A percentile compares a stretch with the other conserved stretches of the same genome.
phyloP scores from a whole-genome alignment of 768 basidiomycete species.

The Leccinum disarticulatum region DNA sequence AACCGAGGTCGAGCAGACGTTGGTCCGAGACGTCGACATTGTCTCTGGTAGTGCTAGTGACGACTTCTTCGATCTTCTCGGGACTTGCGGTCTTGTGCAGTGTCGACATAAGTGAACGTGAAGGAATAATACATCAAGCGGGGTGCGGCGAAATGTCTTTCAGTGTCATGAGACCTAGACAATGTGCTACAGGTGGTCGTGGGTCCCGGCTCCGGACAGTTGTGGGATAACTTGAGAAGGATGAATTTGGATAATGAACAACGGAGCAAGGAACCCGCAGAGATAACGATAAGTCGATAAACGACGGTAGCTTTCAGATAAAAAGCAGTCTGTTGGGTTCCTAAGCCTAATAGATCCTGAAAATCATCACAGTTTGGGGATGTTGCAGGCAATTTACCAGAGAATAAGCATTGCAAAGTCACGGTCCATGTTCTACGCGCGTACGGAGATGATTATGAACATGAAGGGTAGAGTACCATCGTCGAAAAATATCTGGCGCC shows the following conservation, averaged over 20 bases:
- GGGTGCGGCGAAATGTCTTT: background rate
- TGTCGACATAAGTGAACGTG: constrained; percentile 8
- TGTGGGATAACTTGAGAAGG: constrained; percentile 5
- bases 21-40: constrained; percentile 32
- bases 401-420: constrained; percentile 2
- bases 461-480: constrained; percentile 9
- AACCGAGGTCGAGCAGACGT: constrained; percentile 51
- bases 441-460: constrained; percentile 14
- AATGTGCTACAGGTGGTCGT: constrained; percentile 5
- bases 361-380: background rate
- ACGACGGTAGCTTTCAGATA: constrained; percentile 1
- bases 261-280: background rate
- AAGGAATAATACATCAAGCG: background rate
- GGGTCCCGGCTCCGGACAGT: background rate
- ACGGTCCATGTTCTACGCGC: constrained; percentile 4
- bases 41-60: background rate
- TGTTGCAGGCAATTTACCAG: background rate
- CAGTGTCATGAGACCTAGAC: background rate
- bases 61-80: constrained; percentile 16
- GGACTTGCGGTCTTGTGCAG: background rate
- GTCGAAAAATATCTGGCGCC: constrained; percentile 9
- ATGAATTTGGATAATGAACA: background rate
- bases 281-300: background rate
- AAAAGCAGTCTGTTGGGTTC: background rate
- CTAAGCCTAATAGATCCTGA: too few species aligned